Conservation (phyloP, 345 rosid species). For the Hibiscus trionum region DNA sequence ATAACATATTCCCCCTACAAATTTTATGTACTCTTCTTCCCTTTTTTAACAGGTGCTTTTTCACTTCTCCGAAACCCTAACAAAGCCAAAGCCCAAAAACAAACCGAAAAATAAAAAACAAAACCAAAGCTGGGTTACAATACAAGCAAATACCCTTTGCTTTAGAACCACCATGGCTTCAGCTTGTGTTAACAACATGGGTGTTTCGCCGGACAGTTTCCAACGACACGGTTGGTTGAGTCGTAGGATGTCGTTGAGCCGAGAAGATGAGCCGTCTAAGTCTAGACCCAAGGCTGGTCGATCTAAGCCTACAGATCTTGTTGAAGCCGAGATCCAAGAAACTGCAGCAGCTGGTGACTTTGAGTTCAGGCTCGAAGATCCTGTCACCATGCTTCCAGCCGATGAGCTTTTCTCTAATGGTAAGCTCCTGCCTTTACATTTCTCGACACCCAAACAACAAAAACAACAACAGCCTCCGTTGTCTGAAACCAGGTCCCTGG, state of each 20-base stretch:
- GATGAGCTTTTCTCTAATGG: constrained; percentile 91
- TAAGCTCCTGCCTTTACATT: constrained; percentile 70
- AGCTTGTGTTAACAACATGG: constrained; percentile 68
- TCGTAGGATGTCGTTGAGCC: constrained; percentile 52
- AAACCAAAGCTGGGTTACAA: not conserved
- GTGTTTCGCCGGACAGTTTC: constrained; percentile 44
- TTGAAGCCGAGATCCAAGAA: constrained; percentile 27
- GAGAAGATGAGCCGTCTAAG: constrained; percentile 31
- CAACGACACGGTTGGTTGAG: constrained; percentile 60
- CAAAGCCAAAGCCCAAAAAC: not conserved
- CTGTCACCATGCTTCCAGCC: constrained; percentile 81
- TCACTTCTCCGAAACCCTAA: not conserved
- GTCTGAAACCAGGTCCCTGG: constrained; percentile 24
- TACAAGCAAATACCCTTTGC: not conserved
- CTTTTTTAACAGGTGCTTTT: not conserved
- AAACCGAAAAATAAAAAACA: not conserved
- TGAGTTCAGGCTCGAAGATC: constrained; percentile 84
- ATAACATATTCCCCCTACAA: not conserved
- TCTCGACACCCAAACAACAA: constrained; percentile 11
- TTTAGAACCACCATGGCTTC: constrained; percentile 53
- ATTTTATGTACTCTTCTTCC: not conserved
- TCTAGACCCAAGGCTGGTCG: not conserved
- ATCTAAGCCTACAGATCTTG: constrained; percentile 4
- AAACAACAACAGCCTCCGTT: not conserved
- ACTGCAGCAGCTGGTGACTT: constrained; percentile 36